Base-by-base conservation (phyloP, 768 basidiomycete genomes). In the Auricularia sp. region DNA sequence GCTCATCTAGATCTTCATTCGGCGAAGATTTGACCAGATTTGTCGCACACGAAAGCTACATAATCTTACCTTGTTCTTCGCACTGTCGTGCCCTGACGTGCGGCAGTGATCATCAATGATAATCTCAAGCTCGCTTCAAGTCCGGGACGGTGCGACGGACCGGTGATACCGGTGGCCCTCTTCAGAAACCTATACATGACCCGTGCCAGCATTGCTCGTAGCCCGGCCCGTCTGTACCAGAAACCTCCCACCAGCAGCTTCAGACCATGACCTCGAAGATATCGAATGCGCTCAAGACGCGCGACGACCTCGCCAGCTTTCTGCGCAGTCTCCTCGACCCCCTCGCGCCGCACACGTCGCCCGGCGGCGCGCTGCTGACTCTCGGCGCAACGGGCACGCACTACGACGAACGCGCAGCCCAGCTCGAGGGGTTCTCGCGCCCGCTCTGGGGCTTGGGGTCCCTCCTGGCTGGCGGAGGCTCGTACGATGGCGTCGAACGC, bases 381-480 rank as follows among this genome's bases (percentile, higher is more conserved):
- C 77, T 90, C 3, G 87, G 87, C 3, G 79, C 71, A 39, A 75
- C 76, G 6, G 88, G 83, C 11, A 89, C 88, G 0, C 89, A 89
- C 70, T 89, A 83, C 72, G 88, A 90, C 71, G 83, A 77, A 81
- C 85, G 36, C 16, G 87, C 89, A 29, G 74, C 75, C 24, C 87
- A 89, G 64, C 81, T 90, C 61, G 88, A 92, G 71, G 86, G 87
- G 3, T 92, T 89, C 70, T 85, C 88, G 3, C 80, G 89, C 5
- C 89, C 89, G 0, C 81, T 90, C 51, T 90, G 89, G 89, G 89
- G 87, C 6, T 78, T 90, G 3, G 82, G 86, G 0, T 81, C 87
- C 3, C 76, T 90, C 4, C 75, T 89, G 3, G 82, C 81, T 3
- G 88, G 88, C 0, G 88, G 88, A 11, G 83, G 81, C 3, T 73